These are phyloP conservation scores for Castanea sativa DNA, from an alignment of 306 rosid genomes.

Conservation along the genomic window DNA sequence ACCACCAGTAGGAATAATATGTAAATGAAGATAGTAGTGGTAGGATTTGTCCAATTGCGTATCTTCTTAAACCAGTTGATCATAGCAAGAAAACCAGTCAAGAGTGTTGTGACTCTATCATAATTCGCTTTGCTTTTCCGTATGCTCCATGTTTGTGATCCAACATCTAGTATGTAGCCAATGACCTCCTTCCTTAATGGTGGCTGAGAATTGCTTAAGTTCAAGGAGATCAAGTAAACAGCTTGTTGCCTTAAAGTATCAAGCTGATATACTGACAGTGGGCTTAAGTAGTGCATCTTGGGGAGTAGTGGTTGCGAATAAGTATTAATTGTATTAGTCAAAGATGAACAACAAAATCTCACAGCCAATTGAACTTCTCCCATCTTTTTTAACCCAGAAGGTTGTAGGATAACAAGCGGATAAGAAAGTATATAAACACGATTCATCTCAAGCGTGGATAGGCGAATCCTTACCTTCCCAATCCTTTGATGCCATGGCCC, in stretches of 20 bases:
- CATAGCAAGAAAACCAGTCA: constrained; percentile 38
- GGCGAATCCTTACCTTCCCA: constrained; percentile 50
- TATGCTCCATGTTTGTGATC: constrained; percentile 48
- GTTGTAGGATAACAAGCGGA: no score
- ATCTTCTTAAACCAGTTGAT: constrained; percentile 43
- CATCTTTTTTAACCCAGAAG: no score
- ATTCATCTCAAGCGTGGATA: constrained; percentile 44
- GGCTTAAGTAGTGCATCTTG: no score
- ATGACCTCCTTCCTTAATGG: constrained; percentile 49
- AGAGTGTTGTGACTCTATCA: constrained; percentile 36
- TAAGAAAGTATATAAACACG: constrained; percentile 24
- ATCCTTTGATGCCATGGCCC: constrained; percentile 34
- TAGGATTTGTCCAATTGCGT: constrained; percentile 41
- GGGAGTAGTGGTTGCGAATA: no score
- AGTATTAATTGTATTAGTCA: no score
- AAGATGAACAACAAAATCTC: no score
- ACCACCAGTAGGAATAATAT: constrained; percentile 41
- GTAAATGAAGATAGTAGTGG: constrained; percentile 40
- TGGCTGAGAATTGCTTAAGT: constrained; percentile 17
- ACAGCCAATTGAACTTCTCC: no score
- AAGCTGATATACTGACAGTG: no score
- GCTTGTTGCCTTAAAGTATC: no score
- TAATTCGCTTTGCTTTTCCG: constrained; percentile 41
- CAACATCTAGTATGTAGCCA: constrained; percentile 47
- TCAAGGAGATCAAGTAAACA: no score